Percentiles rank a stretch among this genome's conserved stretches.
Evolutionary conservation across 2,329 filamentous ascomycete species (phyloP).

Genomic region (Stemphylium lycopersici): DNA sequence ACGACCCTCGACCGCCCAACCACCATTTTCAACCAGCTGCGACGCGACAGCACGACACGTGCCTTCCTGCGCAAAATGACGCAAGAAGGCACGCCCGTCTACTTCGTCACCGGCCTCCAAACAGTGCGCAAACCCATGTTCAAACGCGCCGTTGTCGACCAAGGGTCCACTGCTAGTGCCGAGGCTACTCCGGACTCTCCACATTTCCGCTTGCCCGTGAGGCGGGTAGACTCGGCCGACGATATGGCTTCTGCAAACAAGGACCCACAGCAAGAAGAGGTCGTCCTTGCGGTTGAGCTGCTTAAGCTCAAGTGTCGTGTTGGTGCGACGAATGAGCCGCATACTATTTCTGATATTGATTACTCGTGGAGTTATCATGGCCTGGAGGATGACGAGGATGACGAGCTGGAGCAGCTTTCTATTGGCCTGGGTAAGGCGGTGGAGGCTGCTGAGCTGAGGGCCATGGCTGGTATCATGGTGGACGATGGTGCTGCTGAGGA

Average conservation of each 20-base stretch:
- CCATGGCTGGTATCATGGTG: conserved; percentile 26
- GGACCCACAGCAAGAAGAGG: conserved; percentile 10
- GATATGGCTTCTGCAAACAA: conserved; percentile 4
- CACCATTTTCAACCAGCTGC: conserved; percentile 32
- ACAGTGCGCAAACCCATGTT: conserved; percentile 49
- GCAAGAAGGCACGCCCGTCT: conserved; percentile 54
- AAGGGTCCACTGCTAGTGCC: conserved; percentile 8
- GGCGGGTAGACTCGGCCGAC: conserved; percentile 32
- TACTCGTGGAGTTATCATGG: conserved; percentile 37
- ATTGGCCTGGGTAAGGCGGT: conserved; percentile 37
- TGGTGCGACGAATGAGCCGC: conserved; percentile 32
- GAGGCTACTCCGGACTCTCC: conserved; percentile 2
- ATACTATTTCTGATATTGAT: conserved; percentile 35
- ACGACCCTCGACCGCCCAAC: conserved; percentile 20
- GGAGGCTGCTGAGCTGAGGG: conserved; percentile 23
- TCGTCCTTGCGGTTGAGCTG: conserved; percentile 31
- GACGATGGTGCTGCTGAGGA: conserved; percentile 18
- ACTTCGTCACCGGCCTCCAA: conserved; percentile 55
- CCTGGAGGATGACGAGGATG: conserved; percentile 24
- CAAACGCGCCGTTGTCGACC: conserved; percentile 13
- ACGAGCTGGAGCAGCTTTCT: conserved; percentile 29
- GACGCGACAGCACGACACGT: conserved; percentile 25
- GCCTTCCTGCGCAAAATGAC: conserved; percentile 32
- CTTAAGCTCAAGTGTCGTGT: conserved; percentile 35
- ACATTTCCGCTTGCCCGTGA: conserved; percentile 18